Conservation (phyloP, 495 filamentous ascomycete species). For the Tuber melanosporum region DNA sequence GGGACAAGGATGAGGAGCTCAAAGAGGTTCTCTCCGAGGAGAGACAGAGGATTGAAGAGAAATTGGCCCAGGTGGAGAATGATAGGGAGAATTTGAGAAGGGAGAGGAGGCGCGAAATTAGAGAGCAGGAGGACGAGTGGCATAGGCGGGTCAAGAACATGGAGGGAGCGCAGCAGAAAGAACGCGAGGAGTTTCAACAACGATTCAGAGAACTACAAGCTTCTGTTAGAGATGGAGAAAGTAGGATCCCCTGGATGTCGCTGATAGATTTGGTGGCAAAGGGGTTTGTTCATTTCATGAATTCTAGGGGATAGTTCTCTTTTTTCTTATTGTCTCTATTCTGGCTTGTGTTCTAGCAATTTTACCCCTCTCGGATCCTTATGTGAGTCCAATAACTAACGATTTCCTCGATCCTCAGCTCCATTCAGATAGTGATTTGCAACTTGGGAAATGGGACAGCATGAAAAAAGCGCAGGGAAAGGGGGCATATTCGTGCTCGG, state of each 20-base stretch:
- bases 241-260: background rate
- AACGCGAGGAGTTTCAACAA: background rate
- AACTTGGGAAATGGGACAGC: background rate
- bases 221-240: background rate
- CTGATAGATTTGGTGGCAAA: background rate
- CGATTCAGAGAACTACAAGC: background rate
- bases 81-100: slow-evolving; percentile 20
- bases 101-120: slow-evolving; percentile 10
- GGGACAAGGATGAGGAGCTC: slow-evolving; percentile 36
- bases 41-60: slow-evolving; percentile 23
- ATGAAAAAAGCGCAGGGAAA: background rate
- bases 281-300: background rate
- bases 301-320: background rate
- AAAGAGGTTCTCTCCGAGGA: slow-evolving; percentile 31
- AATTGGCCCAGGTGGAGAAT: slow-evolving; percentile 37
- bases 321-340: background rate
- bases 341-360: background rate
- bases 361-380: background rate
- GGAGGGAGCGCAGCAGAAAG: slow-evolving; percentile 9
- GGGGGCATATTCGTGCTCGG: background rate
- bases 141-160: slow-evolving; percentile 3
- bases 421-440: background rate
- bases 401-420: background rate
- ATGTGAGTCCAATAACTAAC: background rate
- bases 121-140: slow-evolving; percentile 10